phyloP scores from a whole-genome alignment of 2,329 filamentous ascomycete species.

The Chrysoporthe deuterocubensis region DNA sequence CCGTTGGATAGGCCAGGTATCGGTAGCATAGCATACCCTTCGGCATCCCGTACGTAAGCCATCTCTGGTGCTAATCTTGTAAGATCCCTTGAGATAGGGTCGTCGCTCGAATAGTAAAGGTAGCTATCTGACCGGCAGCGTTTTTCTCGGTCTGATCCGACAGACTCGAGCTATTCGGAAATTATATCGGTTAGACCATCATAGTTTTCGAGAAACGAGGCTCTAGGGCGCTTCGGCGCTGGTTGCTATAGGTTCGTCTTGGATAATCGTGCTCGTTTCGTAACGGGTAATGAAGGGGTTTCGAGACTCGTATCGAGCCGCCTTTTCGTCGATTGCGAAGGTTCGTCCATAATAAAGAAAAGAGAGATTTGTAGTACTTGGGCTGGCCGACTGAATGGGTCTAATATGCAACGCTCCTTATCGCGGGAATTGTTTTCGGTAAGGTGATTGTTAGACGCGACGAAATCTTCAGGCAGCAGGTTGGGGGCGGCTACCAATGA shows the following conservation, averaged over 20 bases:
- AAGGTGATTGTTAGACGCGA: conserved; percentile 22
- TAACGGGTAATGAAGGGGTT: conserved; percentile 29
- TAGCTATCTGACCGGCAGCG: conserved; percentile 36
- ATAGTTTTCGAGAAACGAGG: conserved; percentile 29
- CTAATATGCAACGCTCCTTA: conserved; percentile 3
- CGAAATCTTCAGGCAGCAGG: conserved; percentile 20
- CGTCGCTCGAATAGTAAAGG: conserved; percentile 31
- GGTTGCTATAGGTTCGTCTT: conserved; percentile 20
- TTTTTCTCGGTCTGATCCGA: conserved; percentile 35
- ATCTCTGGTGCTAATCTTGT: conserved; percentile 31
- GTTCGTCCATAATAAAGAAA: conserved; percentile 7
- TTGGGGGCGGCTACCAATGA: not conserved
- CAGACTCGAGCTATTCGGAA: conserved; percentile 31
- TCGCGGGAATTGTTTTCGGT: conserved; percentile 13
- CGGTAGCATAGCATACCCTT: conserved; percentile 27
- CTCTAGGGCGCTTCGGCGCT: conserved; percentile 21
- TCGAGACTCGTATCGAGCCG: conserved; percentile 32
- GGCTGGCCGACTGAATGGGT: conserved; percentile 7
- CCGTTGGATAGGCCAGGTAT: conserved; percentile 20
- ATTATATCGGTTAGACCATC: conserved; percentile 4
- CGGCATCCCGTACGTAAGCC: conserved; percentile 28
- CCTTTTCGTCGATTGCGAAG: conserved; percentile 10
- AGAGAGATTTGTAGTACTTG: conserved; percentile 2
- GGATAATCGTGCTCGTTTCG: conserved; percentile 13
- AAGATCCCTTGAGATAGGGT: conserved; percentile 31